Conservation (phyloP, 1,284 basidiomycete genomes). For the Heliocybe sulcata region DNA sequence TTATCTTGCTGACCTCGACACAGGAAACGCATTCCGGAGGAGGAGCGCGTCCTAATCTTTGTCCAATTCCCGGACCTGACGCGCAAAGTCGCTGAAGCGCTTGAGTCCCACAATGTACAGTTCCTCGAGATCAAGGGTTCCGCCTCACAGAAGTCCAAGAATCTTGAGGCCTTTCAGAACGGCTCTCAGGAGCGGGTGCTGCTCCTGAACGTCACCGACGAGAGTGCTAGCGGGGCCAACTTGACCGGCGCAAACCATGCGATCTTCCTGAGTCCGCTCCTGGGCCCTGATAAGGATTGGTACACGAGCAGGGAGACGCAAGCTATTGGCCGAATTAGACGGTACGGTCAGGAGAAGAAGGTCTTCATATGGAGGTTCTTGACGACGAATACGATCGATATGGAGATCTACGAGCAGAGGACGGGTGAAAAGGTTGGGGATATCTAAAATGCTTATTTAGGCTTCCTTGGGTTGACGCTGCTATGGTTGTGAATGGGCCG, state of each 20-base stretch:
- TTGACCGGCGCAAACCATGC: conserved; percentile 92
- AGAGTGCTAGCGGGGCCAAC: conserved; percentile 90
- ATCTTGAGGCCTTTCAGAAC: conserved; percentile 80
- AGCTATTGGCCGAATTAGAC: conserved; percentile 82
- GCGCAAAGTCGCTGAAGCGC: conserved; percentile 82
- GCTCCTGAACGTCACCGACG: conserved; percentile 87
- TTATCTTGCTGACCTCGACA: background rate
- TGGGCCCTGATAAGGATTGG: conserved; percentile 71
- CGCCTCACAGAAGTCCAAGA: conserved; percentile 72
- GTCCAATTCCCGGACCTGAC: conserved; percentile 92
- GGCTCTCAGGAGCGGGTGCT: conserved; percentile 72
- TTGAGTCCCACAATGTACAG: conserved; percentile 63
- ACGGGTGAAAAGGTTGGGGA: conserved; percentile 24
- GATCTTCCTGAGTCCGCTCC: conserved; percentile 88
- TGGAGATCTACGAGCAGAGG: conserved; percentile 63
- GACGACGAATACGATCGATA: conserved; percentile 80
- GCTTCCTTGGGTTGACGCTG: conserved; percentile 8
- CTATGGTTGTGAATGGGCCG: background rate
- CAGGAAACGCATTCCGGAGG: conserved; percentile 62
- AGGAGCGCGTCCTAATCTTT: conserved; percentile 85
- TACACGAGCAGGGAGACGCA: conserved; percentile 87
- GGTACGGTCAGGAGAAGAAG: conserved; percentile 79
- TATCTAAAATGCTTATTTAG: conserved; percentile 1
- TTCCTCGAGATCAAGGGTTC: conserved; percentile 82
- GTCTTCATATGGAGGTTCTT: conserved; percentile 81